Conservation (phyloP, 176 grass and related monocot genomes). For the Cenchrus purpureus region DNA sequence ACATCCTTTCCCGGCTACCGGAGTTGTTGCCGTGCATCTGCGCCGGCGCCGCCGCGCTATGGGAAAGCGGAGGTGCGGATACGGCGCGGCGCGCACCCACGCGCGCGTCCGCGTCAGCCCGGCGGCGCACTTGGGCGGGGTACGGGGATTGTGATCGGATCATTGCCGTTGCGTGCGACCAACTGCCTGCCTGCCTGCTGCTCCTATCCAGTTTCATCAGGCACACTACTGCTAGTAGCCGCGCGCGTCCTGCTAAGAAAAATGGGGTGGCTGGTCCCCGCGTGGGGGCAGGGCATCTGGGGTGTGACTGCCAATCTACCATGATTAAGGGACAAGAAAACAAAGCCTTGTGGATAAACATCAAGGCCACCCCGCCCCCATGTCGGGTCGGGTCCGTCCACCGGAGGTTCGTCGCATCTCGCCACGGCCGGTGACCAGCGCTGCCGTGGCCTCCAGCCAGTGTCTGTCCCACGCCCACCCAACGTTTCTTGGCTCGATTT, state of each 20-base stretch:
- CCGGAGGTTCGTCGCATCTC: conserved; percentile 6
- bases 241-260: neutral
- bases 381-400: neutral
- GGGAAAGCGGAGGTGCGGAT: neutral
- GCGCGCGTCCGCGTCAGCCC: neutral
- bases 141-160: too few species aligned
- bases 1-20: neutral
- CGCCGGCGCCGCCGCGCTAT: neutral
- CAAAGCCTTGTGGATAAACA: conserved; percentile 48
- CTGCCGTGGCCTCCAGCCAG: neutral
- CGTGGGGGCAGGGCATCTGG: neutral
- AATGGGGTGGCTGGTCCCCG: neutral
- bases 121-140: neutral
- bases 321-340: conserved; percentile 13
- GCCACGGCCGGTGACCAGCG: neutral
- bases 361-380: neutral
- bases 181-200: neutral
- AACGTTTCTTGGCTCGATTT: too few species aligned
- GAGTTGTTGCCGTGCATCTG: too few species aligned
- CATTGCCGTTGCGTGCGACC: conserved; percentile 5
- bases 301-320: too few species aligned
- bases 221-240: too few species aligned
- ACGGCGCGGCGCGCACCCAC: neutral
- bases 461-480: neutral
- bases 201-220: neutral